Percentiles rank a stretch among this genome's conserved stretches.
Evolutionary conservation across 305 asterid species (phyloP).

Genomic region (Euphrasia arctica): DNA sequence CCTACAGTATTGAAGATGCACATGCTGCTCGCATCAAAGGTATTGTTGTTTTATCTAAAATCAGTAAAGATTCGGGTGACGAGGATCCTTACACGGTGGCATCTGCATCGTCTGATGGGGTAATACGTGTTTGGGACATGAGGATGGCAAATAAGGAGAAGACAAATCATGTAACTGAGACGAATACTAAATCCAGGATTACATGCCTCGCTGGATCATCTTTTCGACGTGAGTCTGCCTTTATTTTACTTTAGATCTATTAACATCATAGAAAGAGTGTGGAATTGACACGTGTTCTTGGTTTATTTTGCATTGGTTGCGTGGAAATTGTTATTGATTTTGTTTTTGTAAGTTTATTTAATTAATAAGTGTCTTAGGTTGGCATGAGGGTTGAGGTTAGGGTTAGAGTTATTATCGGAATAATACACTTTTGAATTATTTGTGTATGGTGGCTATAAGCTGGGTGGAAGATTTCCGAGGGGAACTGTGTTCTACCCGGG

Average conservation of each 20-base stretch:
- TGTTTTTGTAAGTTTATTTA: too few relatives aligned
- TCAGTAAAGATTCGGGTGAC: slow-evolving; percentile 35
- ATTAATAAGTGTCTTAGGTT: not conserved
- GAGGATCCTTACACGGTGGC: slow-evolving; percentile 68
- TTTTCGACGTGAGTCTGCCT: slow-evolving; percentile 52
- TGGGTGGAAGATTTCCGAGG: not conserved
- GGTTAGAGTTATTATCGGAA: too few relatives aligned
- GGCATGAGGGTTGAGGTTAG: not conserved
- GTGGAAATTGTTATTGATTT: not conserved
- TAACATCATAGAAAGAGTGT: not conserved
- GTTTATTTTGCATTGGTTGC: not conserved
- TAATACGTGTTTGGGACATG: slow-evolving; percentile 86
- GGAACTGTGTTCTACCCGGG: not conserved
- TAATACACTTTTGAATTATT: not conserved
- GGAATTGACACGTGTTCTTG: slow-evolving; percentile 1
- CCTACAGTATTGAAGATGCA: slow-evolving; percentile 69
- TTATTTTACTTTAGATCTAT: not conserved
- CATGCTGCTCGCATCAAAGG: slow-evolving; percentile 86
- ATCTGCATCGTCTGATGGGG: slow-evolving; percentile 92
- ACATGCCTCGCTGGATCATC: slow-evolving; percentile 97
- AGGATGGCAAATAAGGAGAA: slow-evolving; percentile 50
- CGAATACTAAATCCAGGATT: slow-evolving; percentile 78
- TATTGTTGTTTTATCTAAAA: slow-evolving; percentile 60
- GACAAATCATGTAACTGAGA: slow-evolving; percentile 59
- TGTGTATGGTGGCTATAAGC: not conserved